A percentile compares a stretch with the other conserved stretches of the same genome.
Evolutionary conservation across 805 yeast species (phyloP).

Genomic region (Pichia kluyveri): DNA sequence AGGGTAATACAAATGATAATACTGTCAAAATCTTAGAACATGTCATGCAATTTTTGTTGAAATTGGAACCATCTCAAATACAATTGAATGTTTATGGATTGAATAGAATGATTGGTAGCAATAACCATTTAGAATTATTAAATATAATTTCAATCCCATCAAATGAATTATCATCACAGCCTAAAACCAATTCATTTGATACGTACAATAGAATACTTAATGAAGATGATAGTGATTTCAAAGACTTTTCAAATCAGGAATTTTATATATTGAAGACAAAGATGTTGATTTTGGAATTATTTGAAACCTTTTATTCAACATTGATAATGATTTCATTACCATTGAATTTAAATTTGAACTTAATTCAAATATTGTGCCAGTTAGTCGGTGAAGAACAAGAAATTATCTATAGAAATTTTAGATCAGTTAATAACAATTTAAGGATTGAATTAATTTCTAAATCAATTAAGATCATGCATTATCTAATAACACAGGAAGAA

Average conservation of each 20-base stretch:
- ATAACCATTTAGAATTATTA: slow-evolving; percentile 32
- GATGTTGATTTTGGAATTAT: slow-evolving; percentile 35
- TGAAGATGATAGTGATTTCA: slow-evolving; percentile 6
- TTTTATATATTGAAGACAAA: slow-evolving; percentile 34
- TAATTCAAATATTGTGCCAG: slow-evolving; percentile 4
- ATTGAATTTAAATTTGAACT: not conserved
- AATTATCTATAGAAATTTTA: slow-evolving; percentile 33
- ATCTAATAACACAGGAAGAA: slow-evolving; percentile 18
- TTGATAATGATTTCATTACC: slow-evolving; percentile 3
- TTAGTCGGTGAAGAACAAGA: slow-evolving; percentile 43
- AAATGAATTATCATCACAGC: slow-evolving; percentile 9
- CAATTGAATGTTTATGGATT: slow-evolving; percentile 40
- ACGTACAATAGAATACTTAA: slow-evolving; percentile 11
- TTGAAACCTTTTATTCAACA: slow-evolving; percentile 34
- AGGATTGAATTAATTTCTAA: slow-evolving; percentile 34
- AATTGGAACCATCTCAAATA: slow-evolving; percentile 3
- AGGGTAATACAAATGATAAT: not conserved
- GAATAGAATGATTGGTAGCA: slow-evolving; percentile 46
- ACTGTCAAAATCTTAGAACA: slow-evolving; percentile 4
- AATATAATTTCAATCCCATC: slow-evolving; percentile 32
- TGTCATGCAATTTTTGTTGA: slow-evolving; percentile 2
- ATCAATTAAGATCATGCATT: slow-evolving; percentile 31
- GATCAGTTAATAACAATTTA: slow-evolving; percentile 29
- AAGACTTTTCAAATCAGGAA: slow-evolving; percentile 29
- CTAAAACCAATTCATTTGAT: slow-evolving; percentile 23